Base-by-base conservation (phyloP, 2,329 filamentous ascomycete genomes). In the Lachnellula cervina region DNA sequence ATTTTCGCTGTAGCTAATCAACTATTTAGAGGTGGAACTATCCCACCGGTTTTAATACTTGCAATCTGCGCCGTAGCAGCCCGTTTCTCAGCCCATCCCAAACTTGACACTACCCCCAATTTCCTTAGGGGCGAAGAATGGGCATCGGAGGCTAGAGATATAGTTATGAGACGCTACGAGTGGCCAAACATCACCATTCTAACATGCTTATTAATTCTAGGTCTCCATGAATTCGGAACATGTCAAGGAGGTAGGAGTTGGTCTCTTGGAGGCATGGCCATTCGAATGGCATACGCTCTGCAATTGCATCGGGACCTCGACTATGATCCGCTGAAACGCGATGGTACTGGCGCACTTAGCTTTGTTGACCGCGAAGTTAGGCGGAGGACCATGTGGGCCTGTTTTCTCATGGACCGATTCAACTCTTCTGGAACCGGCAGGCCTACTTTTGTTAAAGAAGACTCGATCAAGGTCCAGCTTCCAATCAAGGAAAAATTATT, bases 331-430 rank as follows among this genome's bases (percentile, higher is more conserved):
- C 73, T 83, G 37, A 80, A 80, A n/a, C 76, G 79, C n/a, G 81
- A 81, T 42, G 79, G 80, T 19, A 77, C 80, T 13, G 79, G 80
- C 2, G 83, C 87, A 59, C 80, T 94, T 51, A 96, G 90, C 68
- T 94, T 94, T 64, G 90, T 92, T 16, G 94, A 97, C 70, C 87
- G 90, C 28, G 94, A 99, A 70, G 97, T 97, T 52, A 82, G 94
- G 58, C 79, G 94, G 63, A 83, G 94, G 55, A 94, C 91, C 2
- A 97, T 99, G 93, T 99, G 94, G 94, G 89, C 92, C 13, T 97
- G 93, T 69, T 96, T 96, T 67, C 73, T 97, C 55, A 97, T 97
- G 92, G 94, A 99, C 70, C 85, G 93, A 0, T 97, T 97, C 76
- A 97, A 95, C 72, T 97, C 93, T 0, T 97, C 92, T 1, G 93